Evolutionary conservation across 805 yeast species (phyloP), one percentile per base, ranked within the genome.

Genomic region (Myxozyma neotropica): DNA sequence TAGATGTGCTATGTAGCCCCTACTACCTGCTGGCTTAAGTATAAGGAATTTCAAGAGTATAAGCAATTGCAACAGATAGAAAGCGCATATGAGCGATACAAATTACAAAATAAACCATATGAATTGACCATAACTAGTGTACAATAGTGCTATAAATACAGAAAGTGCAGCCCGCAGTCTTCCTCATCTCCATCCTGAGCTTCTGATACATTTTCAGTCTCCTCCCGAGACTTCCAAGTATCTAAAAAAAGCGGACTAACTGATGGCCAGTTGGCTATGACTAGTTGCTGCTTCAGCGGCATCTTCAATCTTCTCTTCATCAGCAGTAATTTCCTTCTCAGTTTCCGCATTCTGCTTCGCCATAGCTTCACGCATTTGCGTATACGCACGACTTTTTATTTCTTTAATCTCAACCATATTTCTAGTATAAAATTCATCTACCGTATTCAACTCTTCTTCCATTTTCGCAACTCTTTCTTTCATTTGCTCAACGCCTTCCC

Each of bases 401-500:
- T 58, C 58, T 43, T 44, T 48, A n/a, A 58, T 36, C 31, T 43
- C 53, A 15, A 53, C 54, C 46, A 53, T n/a, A 33, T 24, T 53
- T 38, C 49, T 17, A 21, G 58, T 53, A 19, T 58, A 58, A 36
- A 58, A 54, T 31, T 58, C 62, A 29, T 58, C 60, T 10, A 53
- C 60, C 19, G 52, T 48, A 12, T 49, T 47, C 6, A 48, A 21
- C 19, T 56, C 59, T 10, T 48, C 55, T 26, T 53, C 55, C 56
- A 51, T 29, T 38, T 27, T 36, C 26, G 52, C 55, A 19, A 61
- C 58, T 23, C 54, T 51, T 53, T 53, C 49, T 49, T 49, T 51
- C 29, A 61, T 24, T 21, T 38, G 23, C 8, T 45, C 62, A n/a
- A 45, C n/a, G 26, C 57, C 53, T 57, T 55, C 65, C 61, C 61